These are phyloP conservation scores for Agastache rugosa DNA, from an alignment of 257 asterid species.

Conservation along the genomic window DNA sequence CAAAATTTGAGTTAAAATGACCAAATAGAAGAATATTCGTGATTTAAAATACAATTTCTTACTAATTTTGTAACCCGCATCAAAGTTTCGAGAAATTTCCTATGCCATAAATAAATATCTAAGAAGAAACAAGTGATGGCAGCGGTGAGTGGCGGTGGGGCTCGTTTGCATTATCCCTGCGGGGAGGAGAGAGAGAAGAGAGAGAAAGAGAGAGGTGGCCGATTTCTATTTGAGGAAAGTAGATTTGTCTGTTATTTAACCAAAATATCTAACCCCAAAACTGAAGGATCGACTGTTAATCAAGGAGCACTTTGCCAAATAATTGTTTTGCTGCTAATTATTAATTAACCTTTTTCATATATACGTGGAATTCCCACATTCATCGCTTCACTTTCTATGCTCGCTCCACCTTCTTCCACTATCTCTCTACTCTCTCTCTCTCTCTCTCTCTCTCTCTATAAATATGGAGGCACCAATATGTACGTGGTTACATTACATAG, in stretches of 20 bases:
- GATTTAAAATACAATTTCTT: not conserved
- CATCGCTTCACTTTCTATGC: not conserved
- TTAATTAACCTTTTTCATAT: not conserved
- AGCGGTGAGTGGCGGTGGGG: not conserved
- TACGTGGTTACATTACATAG: not conserved
- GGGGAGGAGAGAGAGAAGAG: too few species aligned
- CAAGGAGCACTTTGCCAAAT: slow-evolving; percentile 24
- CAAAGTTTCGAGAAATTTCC: too few species aligned
- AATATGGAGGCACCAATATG: not conserved
- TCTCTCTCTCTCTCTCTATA: slow-evolving; percentile 16
- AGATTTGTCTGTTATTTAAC: not conserved
- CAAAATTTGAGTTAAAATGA: too few species aligned
- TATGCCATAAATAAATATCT: not conserved
- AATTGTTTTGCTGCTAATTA: not conserved
- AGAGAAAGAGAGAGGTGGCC: slow-evolving; percentile 19
- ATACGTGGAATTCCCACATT: slow-evolving; percentile 28
- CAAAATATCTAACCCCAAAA: slow-evolving; percentile 20
- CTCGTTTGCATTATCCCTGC: not conserved
- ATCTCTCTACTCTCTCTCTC: not conserved
- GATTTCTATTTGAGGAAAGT: slow-evolving; percentile 29
- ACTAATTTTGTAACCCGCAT: too few species aligned
- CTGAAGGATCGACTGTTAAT: slow-evolving; percentile 4
- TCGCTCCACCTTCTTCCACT: slow-evolving; percentile 27
- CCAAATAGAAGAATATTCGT: too few species aligned
- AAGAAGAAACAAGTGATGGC: not conserved